Evolutionary conservation across 2,329 filamentous ascomycete species (phyloP), one percentile per base, ranked within the genome.

Genomic region (Talaromyces atroroseus): DNA sequence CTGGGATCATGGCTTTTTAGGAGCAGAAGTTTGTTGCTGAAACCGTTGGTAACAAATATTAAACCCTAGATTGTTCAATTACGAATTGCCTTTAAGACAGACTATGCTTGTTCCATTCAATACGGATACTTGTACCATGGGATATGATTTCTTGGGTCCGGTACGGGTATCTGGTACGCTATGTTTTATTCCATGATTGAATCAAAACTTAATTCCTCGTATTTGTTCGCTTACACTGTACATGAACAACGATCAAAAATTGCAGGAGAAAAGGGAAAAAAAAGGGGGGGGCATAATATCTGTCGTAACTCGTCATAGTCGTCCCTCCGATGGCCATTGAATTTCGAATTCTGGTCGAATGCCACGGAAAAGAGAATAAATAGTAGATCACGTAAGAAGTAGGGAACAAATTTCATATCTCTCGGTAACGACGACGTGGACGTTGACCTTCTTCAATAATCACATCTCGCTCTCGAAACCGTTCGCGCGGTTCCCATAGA

Each of bases 391-490:
- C 7, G 32, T 3, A n/a, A 38, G 14, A 38, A 38, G 14, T 40
- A 42, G 20, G n/a, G n/a, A 20, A 42, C 2, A 42, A 14, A 18
- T 14, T 14, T 57, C 21, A 57, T 20, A 58, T 42, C n/a, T 58
- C 57, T 40, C 57, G 57, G 45, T 58, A 58, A 5, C 53, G 56
- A 5, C 53, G 56, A 16, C 38, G 49, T 16, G 51, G 57, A 8
- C 50, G 48, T 34, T 32, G 57, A 8, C 32, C 29, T 34, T 47
- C 57, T 10, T 58, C 57, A 18, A 56, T 21, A 20, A 58, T 11
- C 24, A 58, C 52, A 32, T 55, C 57, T 21, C 57, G 18, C 38
- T 58, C 52, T 12, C 52, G 57, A 55, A 42, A 56, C 11, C 54
- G 54, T 12, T 57, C 54, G 3, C 54, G 54, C 42, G 45, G 40